Conservation (phyloP, 805 yeast species). For the Maudiozyma saulgeensis region DNA sequence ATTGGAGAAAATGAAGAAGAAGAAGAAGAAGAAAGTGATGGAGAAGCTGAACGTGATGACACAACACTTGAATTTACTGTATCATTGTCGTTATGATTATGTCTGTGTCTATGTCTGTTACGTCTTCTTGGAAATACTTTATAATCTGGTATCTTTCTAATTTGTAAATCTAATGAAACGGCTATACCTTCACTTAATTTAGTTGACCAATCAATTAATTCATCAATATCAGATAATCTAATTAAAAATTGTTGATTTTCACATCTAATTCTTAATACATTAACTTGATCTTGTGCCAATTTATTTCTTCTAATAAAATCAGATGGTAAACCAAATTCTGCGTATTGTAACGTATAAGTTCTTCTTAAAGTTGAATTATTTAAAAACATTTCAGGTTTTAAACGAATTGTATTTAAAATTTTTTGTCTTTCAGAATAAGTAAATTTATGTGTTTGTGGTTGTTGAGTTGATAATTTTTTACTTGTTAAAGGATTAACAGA, state of each 20-base stretch:
- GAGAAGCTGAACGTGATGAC: background rate
- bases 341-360: constrained; percentile 75
- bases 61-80: no score
- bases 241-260: constrained; percentile 77
- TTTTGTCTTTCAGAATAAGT: constrained; percentile 15
- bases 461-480: constrained; percentile 2
- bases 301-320: constrained; percentile 33
- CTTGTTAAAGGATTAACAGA: constrained; percentile 8
- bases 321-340: constrained; percentile 71
- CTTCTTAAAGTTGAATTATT: constrained; percentile 34
- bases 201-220: constrained; percentile 70
- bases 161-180: constrained; percentile 63
- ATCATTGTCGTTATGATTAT: background rate
- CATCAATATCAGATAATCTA: constrained; percentile 50
- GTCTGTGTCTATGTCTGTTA: constrained; percentile 30
- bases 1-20: background rate
- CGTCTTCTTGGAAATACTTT: constrained; percentile 76
- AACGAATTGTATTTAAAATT: constrained; percentile 12
- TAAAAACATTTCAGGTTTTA: constrained; percentile 19
- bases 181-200: constrained; percentile 66
- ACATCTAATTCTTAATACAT: constrained; percentile 61
- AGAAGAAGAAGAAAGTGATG: background rate
- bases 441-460: constrained; percentile 15
- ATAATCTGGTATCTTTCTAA: constrained; percentile 64
- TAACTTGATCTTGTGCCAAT: constrained; percentile 33